Evolutionary conservation across 345 rosid species (phyloP).

Genomic region (Barbarea vulgaris): DNA sequence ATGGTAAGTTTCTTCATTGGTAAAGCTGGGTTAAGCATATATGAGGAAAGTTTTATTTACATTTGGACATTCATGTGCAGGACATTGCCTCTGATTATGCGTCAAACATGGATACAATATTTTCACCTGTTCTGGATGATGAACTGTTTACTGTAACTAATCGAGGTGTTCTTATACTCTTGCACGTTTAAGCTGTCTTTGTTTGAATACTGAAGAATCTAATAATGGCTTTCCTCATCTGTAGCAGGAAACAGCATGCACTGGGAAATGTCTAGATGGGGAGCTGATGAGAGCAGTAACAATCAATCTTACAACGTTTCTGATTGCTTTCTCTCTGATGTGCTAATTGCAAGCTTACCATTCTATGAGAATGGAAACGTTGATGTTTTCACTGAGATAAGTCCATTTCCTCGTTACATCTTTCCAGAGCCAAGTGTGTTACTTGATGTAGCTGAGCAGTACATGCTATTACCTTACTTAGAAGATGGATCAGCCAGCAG

Average conservation of each 20-base stretch:
- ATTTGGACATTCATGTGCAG: not conserved
- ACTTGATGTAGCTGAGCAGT: conserved; percentile 63
- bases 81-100: not conserved
- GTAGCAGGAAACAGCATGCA: not conserved
- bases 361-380: conserved; percentile 4
- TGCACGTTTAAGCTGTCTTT: not conserved
- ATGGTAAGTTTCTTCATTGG: not conserved
- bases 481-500: conserved; percentile 46
- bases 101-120: conserved; percentile 4
- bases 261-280: conserved; percentile 17
- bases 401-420: conserved; percentile 51
- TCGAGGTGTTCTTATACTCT: not conserved
- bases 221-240: not conserved
- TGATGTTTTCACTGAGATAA: not conserved
- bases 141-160: conserved; percentile 5
- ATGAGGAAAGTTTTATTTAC: not conserved
- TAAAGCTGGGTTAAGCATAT: not conserved
- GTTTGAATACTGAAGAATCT: not conserved
- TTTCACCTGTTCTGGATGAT: conserved; percentile 24
- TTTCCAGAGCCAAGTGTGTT: conserved; percentile 59
- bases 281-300: not conserved
- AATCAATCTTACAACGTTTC: conserved; percentile 14
- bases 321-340: conserved; percentile 6
- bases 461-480: conserved; percentile 63
- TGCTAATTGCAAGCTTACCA: conserved; percentile 21